phyloP scores from a whole-genome alignment of 2,329 filamentous ascomycete genomes.

The Talaromyces sp. region DNA sequence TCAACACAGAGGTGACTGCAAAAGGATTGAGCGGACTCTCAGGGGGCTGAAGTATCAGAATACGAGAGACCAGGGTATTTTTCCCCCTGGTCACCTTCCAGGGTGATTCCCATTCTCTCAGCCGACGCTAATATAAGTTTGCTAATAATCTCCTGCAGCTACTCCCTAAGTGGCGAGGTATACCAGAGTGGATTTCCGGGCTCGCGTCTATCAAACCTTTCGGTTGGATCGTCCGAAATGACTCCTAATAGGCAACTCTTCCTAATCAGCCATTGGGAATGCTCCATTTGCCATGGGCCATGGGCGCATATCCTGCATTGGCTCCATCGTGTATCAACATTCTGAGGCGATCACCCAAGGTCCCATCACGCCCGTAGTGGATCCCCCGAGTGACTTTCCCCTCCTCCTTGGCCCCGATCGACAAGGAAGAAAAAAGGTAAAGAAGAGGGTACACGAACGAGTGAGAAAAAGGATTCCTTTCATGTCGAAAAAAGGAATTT shows the following conservation, averaged over 20 bases:
- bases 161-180: conserved; percentile 5
- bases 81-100: no score
- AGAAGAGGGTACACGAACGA: not conserved
- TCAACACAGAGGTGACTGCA: no score
- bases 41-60: no score
- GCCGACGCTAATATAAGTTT: not conserved
- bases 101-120: no score
- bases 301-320: conserved; percentile 7
- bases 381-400: conserved; percentile 7
- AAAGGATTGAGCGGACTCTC: no score
- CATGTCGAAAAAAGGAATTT: no score
- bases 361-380: conserved; percentile 7
- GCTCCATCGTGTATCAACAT: conserved; percentile 8
- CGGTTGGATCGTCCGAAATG: conserved; percentile 10
- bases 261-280: conserved; percentile 5
- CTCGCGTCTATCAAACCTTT: conserved; percentile 13
- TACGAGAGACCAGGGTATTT: no score
- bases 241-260: not conserved
- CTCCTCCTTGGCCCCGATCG: conserved; percentile 7
- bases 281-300: not conserved
- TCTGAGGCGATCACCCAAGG: conserved; percentile 17
- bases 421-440: conserved; percentile 3
- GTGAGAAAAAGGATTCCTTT: not conserved
- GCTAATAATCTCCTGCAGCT: conserved; percentile 10
- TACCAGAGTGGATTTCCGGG: no score